Evolutionary conservation across 176 grass and related monocot species (phyloP).

Genomic region (Neostapfia colusana): DNA sequence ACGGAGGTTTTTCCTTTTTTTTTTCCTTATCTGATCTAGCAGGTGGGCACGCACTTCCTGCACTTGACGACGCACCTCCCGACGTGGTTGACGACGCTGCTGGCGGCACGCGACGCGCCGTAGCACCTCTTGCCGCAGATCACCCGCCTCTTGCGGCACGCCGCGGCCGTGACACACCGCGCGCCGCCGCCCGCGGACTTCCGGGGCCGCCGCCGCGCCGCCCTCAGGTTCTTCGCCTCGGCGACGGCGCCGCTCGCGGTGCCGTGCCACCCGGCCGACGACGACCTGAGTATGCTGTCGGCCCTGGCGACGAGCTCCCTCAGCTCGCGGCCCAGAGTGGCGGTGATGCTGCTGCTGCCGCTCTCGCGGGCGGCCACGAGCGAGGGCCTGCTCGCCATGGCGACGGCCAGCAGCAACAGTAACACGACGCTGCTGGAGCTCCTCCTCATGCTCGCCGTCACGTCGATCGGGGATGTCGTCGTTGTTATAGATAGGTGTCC

Average conservation of each 20-base stretch:
- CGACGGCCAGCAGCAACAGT: slow-evolving; percentile 50
- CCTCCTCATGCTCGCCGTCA: slow-evolving; percentile 48
- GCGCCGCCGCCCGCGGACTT: slow-evolving; percentile 12
- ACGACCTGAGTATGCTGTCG: slow-evolving; percentile 44
- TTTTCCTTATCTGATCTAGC: slow-evolving; percentile 45
- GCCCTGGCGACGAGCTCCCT: slow-evolving; percentile 39
- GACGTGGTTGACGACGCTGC: slow-evolving; percentile 35
- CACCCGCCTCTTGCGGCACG: slow-evolving; percentile 66
- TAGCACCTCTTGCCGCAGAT: slow-evolving; percentile 77
- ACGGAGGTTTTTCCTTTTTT: too few relatives aligned
- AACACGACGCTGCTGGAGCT: slow-evolving; percentile 42
- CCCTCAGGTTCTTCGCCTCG: slow-evolving; percentile 21
- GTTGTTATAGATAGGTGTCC: background rate
- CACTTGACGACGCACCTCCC: slow-evolving; percentile 68
- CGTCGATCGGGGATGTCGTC: background rate
- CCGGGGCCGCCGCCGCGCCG: slow-evolving; percentile 21
- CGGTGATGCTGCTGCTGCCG: slow-evolving; percentile 18
- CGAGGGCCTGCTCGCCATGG: slow-evolving; percentile 39
- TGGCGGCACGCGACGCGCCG: slow-evolving; percentile 18
- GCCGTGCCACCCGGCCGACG: slow-evolving; percentile 37
- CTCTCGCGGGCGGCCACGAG: slow-evolving; percentile 20
- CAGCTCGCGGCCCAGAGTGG: slow-evolving; percentile 42
- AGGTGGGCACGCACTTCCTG: slow-evolving; percentile 87
- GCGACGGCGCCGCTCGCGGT: background rate
- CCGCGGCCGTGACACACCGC: slow-evolving; percentile 53